Percentiles rank a stretch among this genome's conserved stretches.
Conservation (phyloP, 179 eudicot genomes). For the Corrigiola litoralis region DNA sequence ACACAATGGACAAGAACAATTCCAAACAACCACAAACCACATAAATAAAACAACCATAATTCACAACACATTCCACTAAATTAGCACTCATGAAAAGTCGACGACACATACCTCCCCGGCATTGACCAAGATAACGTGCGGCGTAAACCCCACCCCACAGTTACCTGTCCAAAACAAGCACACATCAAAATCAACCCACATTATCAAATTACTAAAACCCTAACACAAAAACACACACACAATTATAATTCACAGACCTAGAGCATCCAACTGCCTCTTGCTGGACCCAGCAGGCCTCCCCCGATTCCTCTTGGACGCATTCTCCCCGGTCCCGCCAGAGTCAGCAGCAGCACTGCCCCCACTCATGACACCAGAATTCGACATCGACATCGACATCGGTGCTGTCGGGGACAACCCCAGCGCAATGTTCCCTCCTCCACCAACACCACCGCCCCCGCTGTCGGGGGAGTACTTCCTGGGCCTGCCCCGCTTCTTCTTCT, state of each 20-base stretch:
- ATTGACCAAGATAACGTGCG: conserved; percentile 53
- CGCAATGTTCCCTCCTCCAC: conserved; percentile 47
- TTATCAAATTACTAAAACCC: background rate
- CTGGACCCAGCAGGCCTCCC: conserved; percentile 78
- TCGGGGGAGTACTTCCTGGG: conserved; percentile 89
- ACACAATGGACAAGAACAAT: background rate
- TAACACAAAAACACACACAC: background rate
- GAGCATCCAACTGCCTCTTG: conserved; percentile 72
- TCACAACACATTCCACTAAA: background rate
- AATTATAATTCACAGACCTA: conserved; percentile 37
- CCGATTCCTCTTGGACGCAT: conserved; percentile 46
- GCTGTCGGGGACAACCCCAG: conserved; percentile 61
- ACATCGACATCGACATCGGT: conserved; percentile 11
- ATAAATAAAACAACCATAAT: background rate
- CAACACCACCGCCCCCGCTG: conserved; percentile 22
- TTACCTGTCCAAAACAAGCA: conserved; percentile 42
- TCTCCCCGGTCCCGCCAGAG: conserved; percentile 36
- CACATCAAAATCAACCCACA: background rate
- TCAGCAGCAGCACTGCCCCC: conserved; percentile 22
- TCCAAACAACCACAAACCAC: no score
- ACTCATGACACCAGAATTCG: no score
- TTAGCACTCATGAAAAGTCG: background rate
- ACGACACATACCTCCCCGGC: conserved; percentile 53
- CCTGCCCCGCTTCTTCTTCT: conserved; percentile 72
- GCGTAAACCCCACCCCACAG: conserved; percentile 66